Base-by-base conservation (phyloP, 441 rosid species). In the Heliophila coronopifolia region DNA sequence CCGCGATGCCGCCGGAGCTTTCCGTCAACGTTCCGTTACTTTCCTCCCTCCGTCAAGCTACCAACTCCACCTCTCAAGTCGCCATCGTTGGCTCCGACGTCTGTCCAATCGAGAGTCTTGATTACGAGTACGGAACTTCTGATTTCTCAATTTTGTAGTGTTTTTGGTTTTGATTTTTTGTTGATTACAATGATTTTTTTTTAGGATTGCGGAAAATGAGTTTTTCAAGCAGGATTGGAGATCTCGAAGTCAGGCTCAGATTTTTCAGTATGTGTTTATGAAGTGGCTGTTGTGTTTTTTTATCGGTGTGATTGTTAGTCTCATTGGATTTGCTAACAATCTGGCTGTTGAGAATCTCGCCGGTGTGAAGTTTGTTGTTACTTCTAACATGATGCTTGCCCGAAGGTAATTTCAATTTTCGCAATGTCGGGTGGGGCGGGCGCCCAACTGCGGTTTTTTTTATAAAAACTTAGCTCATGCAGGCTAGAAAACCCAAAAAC, bases 191-290 rank as follows among this genome's bases (percentile, higher is more conserved):
- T n/a, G 19, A 5, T 24, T 18, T 31, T 20, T 16, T 23, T 58
- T 42, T 53, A 84, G 94, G 69, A 85, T 83, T 48, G 71, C 77
- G 16, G 97, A 89, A 77, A 89, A 89, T 65, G 90, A 73, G 46
- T 77, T 89, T 47, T 81, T 81, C 73, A 85, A 83, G 68, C 93
- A 83, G 61, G 97, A 85, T 24, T 89, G 97, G 91, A 83, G 97
- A 68, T 55, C 66, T 3, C 71, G 77, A 2, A 74, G 81, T 18
- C 71, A 60, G 65, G 26, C 45, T 11, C 80, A 76, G 66, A 85
- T 71, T 31, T 71, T 79, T 49, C 93, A 89, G 60, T 89, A 83
- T 45, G 58, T 79, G 10, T 55, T 85, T 36, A 76, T 79, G 86
- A 89, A 89, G 53, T 89, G 95, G 97, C 37, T 57, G 18, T 69